phyloP scores from a whole-genome alignment of 352 stramenopile species.

The Thalassiosira mediterranea region DNA sequence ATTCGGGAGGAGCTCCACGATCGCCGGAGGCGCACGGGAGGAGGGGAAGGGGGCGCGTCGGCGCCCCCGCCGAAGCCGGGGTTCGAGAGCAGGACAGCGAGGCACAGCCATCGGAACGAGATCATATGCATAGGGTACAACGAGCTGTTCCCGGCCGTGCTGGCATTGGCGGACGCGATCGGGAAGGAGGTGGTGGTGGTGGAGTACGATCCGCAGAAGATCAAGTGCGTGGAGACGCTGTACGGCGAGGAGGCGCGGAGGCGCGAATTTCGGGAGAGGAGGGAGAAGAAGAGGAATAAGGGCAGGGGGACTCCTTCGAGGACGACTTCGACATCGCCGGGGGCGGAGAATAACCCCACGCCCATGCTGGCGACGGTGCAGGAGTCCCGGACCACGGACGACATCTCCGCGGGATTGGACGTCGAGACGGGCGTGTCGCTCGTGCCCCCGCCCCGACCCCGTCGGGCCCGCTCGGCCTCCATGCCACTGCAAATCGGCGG shows the following conservation, averaged over 20 bases:
- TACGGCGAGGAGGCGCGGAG: conserved; percentile 5
- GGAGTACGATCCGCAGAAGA: conserved; percentile 13
- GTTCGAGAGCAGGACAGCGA: not conserved
- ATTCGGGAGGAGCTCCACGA: conserved; percentile 14
- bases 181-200: conserved; percentile 14
- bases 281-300: not conserved
- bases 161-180: conserved; percentile 5
- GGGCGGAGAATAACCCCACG: no score
- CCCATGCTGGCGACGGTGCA: no score
- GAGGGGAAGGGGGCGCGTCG: no score
- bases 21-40: conserved; percentile 4
- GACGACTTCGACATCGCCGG: not conserved
- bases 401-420: no score
- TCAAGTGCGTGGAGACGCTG: conserved; percentile 2
- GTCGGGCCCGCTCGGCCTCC: no score
- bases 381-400: no score
- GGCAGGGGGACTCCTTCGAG: not conserved
- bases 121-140: conserved; percentile 23
- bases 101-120: conserved; percentile 11
- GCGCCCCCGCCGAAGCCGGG: not conserved
- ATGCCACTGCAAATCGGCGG: no score
- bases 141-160: conserved; percentile 15
- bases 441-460: no score
- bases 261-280: no score
- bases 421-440: no score